Evolutionary conservation across 768 basidiomycete genomes (phyloP).

Genomic region (Boletus rex-veris): DNA sequence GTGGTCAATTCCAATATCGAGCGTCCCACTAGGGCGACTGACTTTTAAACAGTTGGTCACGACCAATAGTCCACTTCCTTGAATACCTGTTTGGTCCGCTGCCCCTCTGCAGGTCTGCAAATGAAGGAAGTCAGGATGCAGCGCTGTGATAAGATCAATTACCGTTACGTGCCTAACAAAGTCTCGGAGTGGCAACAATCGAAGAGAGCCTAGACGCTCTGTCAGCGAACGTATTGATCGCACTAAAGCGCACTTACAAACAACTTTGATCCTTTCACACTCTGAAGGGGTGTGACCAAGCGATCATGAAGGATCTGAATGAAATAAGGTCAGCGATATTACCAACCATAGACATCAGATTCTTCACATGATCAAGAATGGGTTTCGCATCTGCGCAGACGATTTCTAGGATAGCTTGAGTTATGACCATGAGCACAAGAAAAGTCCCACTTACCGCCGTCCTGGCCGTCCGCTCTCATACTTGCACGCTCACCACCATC

Average conservation of each 20-base stretch:
- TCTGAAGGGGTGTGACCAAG: slow-evolving; percentile 18
- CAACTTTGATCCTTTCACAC: slow-evolving; percentile 17
- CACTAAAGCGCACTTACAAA: slow-evolving; percentile 11
- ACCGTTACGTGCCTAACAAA: slow-evolving; percentile 17
- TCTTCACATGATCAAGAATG: slow-evolving; percentile 23
- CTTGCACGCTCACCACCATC: slow-evolving; percentile 24
- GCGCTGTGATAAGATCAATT: not conserved
- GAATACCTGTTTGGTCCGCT: slow-evolving; percentile 13
- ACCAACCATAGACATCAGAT: not conserved
- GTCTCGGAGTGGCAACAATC: slow-evolving; percentile 31
- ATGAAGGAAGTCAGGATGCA: not conserved
- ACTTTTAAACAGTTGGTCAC: slow-evolving; percentile 18
- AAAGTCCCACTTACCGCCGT: slow-evolving; percentile 39
- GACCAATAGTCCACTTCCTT: slow-evolving; percentile 13
- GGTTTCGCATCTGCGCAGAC: slow-evolving; percentile 15
- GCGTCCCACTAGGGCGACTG: not conserved
- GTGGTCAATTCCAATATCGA: not conserved
- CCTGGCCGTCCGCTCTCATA: slow-evolving; percentile 45
- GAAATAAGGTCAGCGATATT: not conserved
- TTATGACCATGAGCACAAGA: not conserved
- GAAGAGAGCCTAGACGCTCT: slow-evolving; percentile 20
- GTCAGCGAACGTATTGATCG: not conserved
- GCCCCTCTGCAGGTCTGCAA: slow-evolving; percentile 17
- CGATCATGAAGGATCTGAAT: slow-evolving; percentile 18
- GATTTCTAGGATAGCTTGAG: slow-evolving; percentile 16